These are phyloP conservation scores for Globisporangium middletonii DNA, from an alignment of 352 stramenopile species.

Conservation along the genomic window DNA sequence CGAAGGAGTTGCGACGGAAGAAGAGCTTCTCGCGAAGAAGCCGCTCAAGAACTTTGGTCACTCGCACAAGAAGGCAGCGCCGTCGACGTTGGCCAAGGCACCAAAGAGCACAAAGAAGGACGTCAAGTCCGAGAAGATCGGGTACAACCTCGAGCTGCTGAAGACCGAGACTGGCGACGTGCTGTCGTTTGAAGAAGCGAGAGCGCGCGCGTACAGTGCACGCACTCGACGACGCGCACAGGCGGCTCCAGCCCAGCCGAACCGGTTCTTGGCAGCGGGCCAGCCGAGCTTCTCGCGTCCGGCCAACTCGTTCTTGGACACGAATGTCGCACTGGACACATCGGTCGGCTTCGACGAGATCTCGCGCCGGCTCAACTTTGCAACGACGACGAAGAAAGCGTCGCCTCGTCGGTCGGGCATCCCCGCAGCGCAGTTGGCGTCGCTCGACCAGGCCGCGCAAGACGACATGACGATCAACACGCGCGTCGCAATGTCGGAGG, in stretches of 20 bases:
- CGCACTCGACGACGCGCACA: conserved; percentile 1
- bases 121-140: conserved; percentile 21
- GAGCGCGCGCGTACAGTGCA: conserved; percentile 30
- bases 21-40: conserved; percentile 66
- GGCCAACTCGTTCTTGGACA: conserved; percentile 16
- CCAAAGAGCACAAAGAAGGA: conserved; percentile 14
- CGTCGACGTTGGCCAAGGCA: conserved; percentile 9
- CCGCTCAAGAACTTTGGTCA: conserved; percentile 70
- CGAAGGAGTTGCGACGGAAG: conserved; percentile 61
- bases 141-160: conserved; percentile 40
- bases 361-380: conserved; percentile 19
- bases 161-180: conserved; percentile 33
- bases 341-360: conserved; percentile 13
- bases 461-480: conserved; percentile 89
- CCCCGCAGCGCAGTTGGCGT: conserved; percentile 11
- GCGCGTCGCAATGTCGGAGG: conserved; percentile 72
- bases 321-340: conserved; percentile 5
- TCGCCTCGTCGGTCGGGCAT: conserved; percentile 6
- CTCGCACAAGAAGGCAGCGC: background rate
- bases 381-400: conserved; percentile 14
- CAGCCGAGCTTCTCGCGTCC: background rate
- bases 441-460: conserved; percentile 36
- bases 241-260: conserved; percentile 15
- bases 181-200: conserved; percentile 79
- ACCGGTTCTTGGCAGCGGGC: conserved; percentile 15